Conservation (phyloP, 169 alveolate genomes). For the Ichthyophthirius multifiliis region DNA sequence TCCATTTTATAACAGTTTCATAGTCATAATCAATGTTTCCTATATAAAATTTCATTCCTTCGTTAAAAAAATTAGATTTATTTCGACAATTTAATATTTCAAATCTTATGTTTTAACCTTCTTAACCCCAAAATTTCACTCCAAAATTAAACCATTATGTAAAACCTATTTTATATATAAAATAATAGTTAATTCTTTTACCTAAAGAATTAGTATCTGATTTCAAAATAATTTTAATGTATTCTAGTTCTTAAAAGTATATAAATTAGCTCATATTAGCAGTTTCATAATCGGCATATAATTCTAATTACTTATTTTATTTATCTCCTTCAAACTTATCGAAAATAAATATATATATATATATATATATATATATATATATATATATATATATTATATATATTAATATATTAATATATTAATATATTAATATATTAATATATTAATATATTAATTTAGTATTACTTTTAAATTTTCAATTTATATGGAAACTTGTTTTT, state of each 20-base stretch:
- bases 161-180: not conserved
- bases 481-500: not conserved
- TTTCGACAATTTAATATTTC: not conserved
- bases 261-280: not conserved
- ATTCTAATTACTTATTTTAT: not conserved
- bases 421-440: not conserved
- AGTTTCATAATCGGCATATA: not conserved
- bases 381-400: not conserved
- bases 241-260: not conserved
- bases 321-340: not conserved
- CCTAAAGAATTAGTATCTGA: not conserved
- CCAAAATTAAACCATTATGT: slow-evolving; percentile 4
- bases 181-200: not conserved
- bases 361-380: not conserved
- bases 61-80: not conserved
- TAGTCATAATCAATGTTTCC: not conserved
- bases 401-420: not conserved
- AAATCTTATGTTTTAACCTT: not conserved
- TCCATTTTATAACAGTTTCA: not conserved
- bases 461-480: not conserved
- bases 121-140: not conserved
- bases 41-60: not conserved
- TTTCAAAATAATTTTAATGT: not conserved
- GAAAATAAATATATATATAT: not conserved
- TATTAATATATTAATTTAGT: not conserved